Base-by-base conservation (phyloP, 306 rosid species). In the Rosa lucieae region DNA sequence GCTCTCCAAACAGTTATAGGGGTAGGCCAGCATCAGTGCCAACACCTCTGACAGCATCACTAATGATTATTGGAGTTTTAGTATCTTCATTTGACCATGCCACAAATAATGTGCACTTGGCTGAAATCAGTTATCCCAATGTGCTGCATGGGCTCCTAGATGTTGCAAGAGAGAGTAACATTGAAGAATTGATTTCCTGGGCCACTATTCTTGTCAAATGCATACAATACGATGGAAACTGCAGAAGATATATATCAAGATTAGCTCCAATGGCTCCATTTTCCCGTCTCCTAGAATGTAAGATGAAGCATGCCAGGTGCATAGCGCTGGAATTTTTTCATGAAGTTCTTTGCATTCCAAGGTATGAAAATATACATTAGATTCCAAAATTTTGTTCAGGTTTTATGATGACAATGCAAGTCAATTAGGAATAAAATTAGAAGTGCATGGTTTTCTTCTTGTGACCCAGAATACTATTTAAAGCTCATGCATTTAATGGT, bases 1-100 rank as follows among this genome's bases (percentile, higher is more conserved):
- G 93, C 92, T 78, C 73, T 81, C 85, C 93, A 53, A 78, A 75
- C 73, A 59, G 82, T 84, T 80, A 82, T 81, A 86, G 82, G 80
- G 73, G 67, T 51, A 77, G 83, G 82, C 77, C 83, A 66, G 85
- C 83, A 78, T 84, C 93, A 14, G 85, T 80, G 82, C 78, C 87
- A 76, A 88, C 93, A 43, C 94, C 97, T 67, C 87, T 88, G 80
- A 92, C 90, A 37, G 97, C 97, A 66, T 92, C 94, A 1, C 63
- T 92, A 80, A 88, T 90, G 97, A 90, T 92, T 67, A 90, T 88
- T 48, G 93, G 90, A 83, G 93, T 88, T 76, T 75, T 92, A 65
- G 90, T 92, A 75, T 87, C 97, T 78, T 89, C 94, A 74, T 86
- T 90, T 78, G 97, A 90, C 63, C 83, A 82, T 56, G 89, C 86